Conservation (phyloP, 2,329 filamentous ascomycete genomes). For the Diaporthe citri region DNA sequence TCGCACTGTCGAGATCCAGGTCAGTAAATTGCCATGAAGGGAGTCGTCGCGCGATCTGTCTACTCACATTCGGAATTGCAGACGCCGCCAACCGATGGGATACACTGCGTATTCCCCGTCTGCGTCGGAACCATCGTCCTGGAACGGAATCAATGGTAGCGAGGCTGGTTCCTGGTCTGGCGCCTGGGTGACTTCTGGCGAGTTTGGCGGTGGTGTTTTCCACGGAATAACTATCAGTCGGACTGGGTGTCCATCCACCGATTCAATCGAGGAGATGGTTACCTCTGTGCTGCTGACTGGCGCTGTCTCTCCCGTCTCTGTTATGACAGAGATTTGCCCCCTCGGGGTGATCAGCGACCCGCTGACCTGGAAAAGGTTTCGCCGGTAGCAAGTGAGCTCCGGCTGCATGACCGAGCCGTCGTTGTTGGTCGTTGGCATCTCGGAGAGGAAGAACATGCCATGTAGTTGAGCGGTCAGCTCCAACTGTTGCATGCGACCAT, state of each 20-base stretch:
- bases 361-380: slow-evolving; percentile 96
- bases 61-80: slow-evolving; percentile 87
- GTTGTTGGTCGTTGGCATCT: slow-evolving; percentile 75
- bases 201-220: slow-evolving; percentile 92
- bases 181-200: slow-evolving; percentile 72
- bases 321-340: slow-evolving; percentile 82
- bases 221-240: slow-evolving; percentile 97
- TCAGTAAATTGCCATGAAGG: slow-evolving; percentile 40
- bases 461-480: slow-evolving; percentile 80
- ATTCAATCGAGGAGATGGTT: slow-evolving; percentile 91
- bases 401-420: slow-evolving; percentile 74
- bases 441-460: slow-evolving; percentile 90
- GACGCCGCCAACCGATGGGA: slow-evolving; percentile 91
- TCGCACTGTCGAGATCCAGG: slow-evolving; percentile 70
- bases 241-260: slow-evolving; percentile 90
- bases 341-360: slow-evolving; percentile 87
- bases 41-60: not conserved
- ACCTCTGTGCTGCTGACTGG: slow-evolving; percentile 87
- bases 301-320: slow-evolving; percentile 86
- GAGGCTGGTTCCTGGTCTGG: slow-evolving; percentile 88
- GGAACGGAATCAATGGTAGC: slow-evolving; percentile 78
- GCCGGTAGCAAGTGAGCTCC: slow-evolving; percentile 94
- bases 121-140: slow-evolving; percentile 68
- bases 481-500: slow-evolving; percentile 71
- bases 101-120: slow-evolving; percentile 91